Conservation (phyloP, 2,329 filamentous ascomycete species). For the Diaporthe caulivora region DNA sequence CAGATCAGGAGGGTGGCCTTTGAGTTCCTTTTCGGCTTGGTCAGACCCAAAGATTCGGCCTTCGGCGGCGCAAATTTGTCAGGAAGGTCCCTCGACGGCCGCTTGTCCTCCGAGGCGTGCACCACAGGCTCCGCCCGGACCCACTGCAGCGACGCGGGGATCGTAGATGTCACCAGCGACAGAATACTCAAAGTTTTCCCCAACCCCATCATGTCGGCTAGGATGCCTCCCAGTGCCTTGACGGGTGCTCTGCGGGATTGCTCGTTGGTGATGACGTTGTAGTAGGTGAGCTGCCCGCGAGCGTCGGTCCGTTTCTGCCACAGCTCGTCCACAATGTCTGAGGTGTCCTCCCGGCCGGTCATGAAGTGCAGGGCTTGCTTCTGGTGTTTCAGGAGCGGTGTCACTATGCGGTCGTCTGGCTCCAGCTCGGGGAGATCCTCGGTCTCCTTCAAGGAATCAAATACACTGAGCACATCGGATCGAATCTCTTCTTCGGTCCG, state of each 20-base stretch:
- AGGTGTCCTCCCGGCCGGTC: constrained; percentile 79
- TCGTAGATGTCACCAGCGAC: constrained; percentile 78
- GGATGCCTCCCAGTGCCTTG: constrained; percentile 78
- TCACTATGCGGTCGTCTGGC: constrained; percentile 71
- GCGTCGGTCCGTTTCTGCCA: constrained; percentile 74
- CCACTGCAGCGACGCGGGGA: constrained; percentile 74
- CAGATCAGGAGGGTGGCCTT: constrained; percentile 88
- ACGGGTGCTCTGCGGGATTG: constrained; percentile 70
- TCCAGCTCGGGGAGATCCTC: constrained; percentile 83
- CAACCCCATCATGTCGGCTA: constrained; percentile 91
- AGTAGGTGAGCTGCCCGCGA: constrained; percentile 72
- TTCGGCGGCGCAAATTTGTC: constrained; percentile 54
- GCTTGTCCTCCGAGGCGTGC: constrained; percentile 50
- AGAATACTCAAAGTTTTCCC: constrained; percentile 90
- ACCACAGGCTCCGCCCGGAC: constrained; percentile 64
- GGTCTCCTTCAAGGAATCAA: constrained; percentile 83
- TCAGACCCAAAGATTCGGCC: constrained; percentile 61
- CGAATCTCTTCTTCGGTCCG: constrained; percentile 89
- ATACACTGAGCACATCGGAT: constrained; percentile 86
- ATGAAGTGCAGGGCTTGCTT: constrained; percentile 93
- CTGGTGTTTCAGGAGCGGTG: constrained; percentile 83
- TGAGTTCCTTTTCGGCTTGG: constrained; percentile 73
- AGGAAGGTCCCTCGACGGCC: constrained; percentile 48
- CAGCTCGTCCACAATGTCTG: constrained; percentile 74
- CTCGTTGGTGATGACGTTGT: constrained; percentile 88